phyloP scores from a whole-genome alignment of 1,139 yeast species.

The Candida buenavistaensis region DNA sequence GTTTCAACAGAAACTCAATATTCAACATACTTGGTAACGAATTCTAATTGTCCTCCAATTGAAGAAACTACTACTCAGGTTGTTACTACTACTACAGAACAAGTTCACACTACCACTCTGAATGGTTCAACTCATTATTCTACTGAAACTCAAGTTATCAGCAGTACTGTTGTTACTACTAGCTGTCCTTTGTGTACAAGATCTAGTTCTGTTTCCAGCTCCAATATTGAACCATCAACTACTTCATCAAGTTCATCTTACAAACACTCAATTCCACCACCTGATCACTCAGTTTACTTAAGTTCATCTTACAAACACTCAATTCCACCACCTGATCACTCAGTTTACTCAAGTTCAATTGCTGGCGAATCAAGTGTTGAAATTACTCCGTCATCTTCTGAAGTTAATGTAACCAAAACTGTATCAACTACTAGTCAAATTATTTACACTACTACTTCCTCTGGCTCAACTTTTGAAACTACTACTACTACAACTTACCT shows the following conservation, averaged over 20 bases:
- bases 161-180: conserved; percentile 1
- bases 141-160: conserved; percentile 7
- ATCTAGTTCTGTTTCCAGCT: too few relatives aligned
- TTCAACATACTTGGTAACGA: conserved; percentile 1
- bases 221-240: neutral
- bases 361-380: neutral
- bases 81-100: conserved; percentile 5
- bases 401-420: neutral
- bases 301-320: neutral
- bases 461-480: conserved; percentile 1
- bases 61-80: conserved; percentile 1
- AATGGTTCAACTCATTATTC: conserved; percentile 7
- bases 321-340: neutral
- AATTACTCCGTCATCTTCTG: neutral
- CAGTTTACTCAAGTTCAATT: neutral
- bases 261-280: neutral
- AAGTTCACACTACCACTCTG: conserved; percentile 2
- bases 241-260: neutral
- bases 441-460: conserved; percentile 1
- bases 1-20: conserved; percentile 1
- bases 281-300: neutral
- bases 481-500: conserved; percentile 5
- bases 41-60: conserved; percentile 2
- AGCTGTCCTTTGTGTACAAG: conserved; percentile 1
- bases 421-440: conserved; percentile 3